Evolutionary conservation across 1,139 yeast genomes (phyloP).

Genomic region (Blastobotrys capitulatus): DNA sequence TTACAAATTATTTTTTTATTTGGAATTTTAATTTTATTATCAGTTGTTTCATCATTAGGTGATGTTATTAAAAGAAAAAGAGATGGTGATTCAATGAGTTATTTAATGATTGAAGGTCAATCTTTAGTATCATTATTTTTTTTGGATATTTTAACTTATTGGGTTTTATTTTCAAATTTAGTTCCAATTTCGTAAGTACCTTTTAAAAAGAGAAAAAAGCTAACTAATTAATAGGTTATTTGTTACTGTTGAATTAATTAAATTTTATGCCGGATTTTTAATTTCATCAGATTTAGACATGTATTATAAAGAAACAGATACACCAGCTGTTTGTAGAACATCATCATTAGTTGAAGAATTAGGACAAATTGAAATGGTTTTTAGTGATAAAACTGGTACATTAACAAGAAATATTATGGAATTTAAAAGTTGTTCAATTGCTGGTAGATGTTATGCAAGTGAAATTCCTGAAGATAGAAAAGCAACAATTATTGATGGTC

Average conservation of each 20-base stretch:
- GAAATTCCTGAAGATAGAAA: conserved; percentile 88
- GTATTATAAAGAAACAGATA: conserved; percentile 81
- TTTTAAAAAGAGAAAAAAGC: background rate
- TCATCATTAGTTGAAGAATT: conserved; percentile 93
- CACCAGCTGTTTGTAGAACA: conserved; percentile 93
- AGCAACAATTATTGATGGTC: conserved; percentile 67
- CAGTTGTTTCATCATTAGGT: conserved; percentile 81
- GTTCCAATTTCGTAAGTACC: conserved; percentile 70
- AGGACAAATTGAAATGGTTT: conserved; percentile 92
- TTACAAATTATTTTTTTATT: conserved; percentile 86
- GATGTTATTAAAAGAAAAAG: conserved; percentile 69
- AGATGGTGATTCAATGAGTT: conserved; percentile 49
- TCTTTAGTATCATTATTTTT: conserved; percentile 70
- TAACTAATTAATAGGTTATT: conserved; percentile 42
- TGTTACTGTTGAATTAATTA: conserved; percentile 92
- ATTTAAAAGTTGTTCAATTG: conserved; percentile 89
- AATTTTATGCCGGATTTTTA: conserved; percentile 90
- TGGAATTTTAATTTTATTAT: conserved; percentile 64
- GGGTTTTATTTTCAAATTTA: conserved; percentile 92
- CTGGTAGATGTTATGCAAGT: conserved; percentile 83
- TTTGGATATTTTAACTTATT: conserved; percentile 81
- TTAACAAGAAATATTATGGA: conserved; percentile 95
- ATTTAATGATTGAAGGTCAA: conserved; percentile 65
- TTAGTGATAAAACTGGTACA: conserved; percentile 96
- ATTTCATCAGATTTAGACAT: conserved; percentile 91